A percentile compares a stretch with the other conserved stretches of the same genome.
phyloP scores from a whole-genome alignment of 2,329 filamentous ascomycete genomes.

The Pyricularia pennisetigena region DNA sequence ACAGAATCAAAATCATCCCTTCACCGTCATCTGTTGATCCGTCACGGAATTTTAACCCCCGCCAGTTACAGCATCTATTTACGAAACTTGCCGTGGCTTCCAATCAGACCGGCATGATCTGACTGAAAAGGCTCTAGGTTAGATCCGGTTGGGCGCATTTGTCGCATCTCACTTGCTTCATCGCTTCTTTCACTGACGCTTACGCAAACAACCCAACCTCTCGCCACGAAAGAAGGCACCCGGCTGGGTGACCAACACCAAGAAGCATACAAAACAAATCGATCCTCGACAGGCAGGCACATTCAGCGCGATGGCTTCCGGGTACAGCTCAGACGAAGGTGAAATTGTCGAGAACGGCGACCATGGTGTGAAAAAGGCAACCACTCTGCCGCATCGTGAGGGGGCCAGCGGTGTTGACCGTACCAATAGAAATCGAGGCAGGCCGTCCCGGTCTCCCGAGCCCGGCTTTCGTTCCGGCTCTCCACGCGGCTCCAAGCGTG shows the following conservation, averaged over 20 bases:
- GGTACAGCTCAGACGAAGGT: constrained; percentile 70
- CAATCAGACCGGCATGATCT: constrained; percentile 3
- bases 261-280: constrained; percentile 5
- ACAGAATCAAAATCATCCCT: neutral
- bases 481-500: constrained; percentile 58
- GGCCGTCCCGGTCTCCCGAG: constrained; percentile 48
- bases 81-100: neutral
- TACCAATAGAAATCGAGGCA: constrained; percentile 68
- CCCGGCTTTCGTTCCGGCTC: constrained; percentile 43
- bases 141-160: constrained; percentile 19
- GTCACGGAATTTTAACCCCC: neutral
- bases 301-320: constrained; percentile 17
- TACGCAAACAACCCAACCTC: neutral
- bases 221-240: neutral
- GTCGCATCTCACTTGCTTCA: constrained; percentile 6
- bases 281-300: constrained; percentile 1
- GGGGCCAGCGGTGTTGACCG: constrained; percentile 74
- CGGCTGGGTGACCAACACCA: neutral
- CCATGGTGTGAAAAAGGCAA: constrained; percentile 62
- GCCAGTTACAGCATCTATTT: neutral
- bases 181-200: constrained; percentile 12
- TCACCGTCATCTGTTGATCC: neutral
- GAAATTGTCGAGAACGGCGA: constrained; percentile 70
- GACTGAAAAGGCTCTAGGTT: constrained; percentile 8
- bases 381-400: constrained; percentile 68